These are phyloP conservation scores for Bacidia rubella DNA, from an alignment of 495 filamentous ascomycete genomes.

Conservation along the genomic window DNA sequence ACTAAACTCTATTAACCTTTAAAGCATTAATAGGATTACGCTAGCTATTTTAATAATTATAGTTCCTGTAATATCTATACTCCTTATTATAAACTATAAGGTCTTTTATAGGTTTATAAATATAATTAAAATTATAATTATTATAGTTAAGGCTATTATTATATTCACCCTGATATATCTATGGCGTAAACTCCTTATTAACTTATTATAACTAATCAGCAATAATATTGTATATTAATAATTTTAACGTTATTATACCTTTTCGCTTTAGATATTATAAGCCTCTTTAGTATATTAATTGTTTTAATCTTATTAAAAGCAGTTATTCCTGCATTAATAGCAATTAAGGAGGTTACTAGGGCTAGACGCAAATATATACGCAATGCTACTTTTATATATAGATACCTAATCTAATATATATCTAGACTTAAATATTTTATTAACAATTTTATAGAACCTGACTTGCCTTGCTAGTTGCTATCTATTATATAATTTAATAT, in stretches of 20 bases:
- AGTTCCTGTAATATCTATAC: constrained; percentile 29
- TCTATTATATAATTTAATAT: constrained; percentile 4
- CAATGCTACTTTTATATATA: constrained; percentile 7
- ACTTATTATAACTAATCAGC: constrained; percentile 9
- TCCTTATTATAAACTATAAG: constrained; percentile 25
- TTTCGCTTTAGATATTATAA: constrained; percentile 8
- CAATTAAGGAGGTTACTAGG: constrained; percentile 4
- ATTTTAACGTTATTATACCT: constrained; percentile 8
- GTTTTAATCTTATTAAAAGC: constrained; percentile 6
- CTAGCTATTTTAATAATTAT: constrained; percentile 13
- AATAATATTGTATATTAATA: constrained; percentile 8
- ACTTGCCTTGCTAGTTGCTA: constrained; percentile 9
- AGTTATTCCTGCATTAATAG: constrained; percentile 9
- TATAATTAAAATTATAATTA: constrained; percentile 10
- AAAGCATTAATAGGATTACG: constrained; percentile 3
- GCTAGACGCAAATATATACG: constrained; percentile 7
- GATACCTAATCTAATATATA: constrained; percentile 9
- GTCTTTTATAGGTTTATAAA: constrained; percentile 21
- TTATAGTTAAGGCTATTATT: neutral
- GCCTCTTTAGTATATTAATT: constrained; percentile 7
- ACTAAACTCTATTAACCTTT: constrained; percentile 8
- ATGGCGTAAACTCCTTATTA: constrained; percentile 5
- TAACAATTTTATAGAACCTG: constrained; percentile 7
- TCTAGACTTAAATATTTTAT: constrained; percentile 6
- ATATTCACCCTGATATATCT: constrained; percentile 4